Base-by-base conservation (phyloP, 805 yeast genomes). In the Wickerhamomyces kurtzmanii region DNA sequence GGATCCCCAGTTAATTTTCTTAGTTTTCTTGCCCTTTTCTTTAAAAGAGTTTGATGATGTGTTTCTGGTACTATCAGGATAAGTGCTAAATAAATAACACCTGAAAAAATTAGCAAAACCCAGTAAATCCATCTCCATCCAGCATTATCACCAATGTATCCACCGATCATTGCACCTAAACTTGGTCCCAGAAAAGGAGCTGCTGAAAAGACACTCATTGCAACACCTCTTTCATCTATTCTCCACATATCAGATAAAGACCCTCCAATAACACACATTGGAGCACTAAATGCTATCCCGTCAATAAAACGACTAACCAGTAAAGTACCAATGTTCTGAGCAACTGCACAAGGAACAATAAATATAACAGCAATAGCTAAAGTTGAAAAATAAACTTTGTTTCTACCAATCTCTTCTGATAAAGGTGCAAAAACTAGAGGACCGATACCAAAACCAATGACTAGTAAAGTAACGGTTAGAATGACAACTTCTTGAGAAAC, bases 71-170 rank as follows among this genome's bases (percentile, higher is more conserved):
- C 39, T 10, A 55, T 32, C 1, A 62, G 15, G n/a, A 59, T 34
- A 27, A 67, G 44, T 5, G 42, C 24, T 3, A 40, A 37, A 37
- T 68, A 69, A 25, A 67, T 51, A 24, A 55, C 49, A 23, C 75
- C 75, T 8, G 73, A 60, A 34, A 71, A 55, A 31, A 76, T 75
- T 30, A 75, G 51, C 27, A 65, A 51, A 8, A 76, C 65, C 71
- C 80, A 74, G 45, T 75, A 77, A 22, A 68, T 50, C 85, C 84
- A 78, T 55, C 85, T 64, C 85, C 85, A 78, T 17, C 77, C 71
- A 11, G 59, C 62, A 36, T 66, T 53, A 42, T 70, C 78, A 29
- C 71, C 75, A 34, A 77, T 57, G 33, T 60, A 65, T 22, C 82
- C 81, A 41, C 80, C 81, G 32, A 74, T 57, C 18, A 75, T 52